Conservation (phyloP, 108 stramenopile species). For the Stephanodiscus minutulus region DNA sequence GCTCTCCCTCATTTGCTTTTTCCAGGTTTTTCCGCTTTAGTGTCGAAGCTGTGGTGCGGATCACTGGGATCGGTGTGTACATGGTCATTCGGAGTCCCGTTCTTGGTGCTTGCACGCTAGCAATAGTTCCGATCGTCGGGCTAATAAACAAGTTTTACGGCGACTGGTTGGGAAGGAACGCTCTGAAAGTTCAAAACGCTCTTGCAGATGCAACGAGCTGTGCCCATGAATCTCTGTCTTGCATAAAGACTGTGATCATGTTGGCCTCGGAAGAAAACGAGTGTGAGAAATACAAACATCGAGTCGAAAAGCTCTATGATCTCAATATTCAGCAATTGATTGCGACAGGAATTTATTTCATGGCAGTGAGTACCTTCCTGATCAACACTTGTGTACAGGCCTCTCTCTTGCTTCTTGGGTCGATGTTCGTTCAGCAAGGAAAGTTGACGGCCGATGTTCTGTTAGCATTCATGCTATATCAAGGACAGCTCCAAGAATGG, state of each 20-base stretch:
- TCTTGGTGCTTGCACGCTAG: slow-evolving; percentile 73
- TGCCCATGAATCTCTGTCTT: slow-evolving; percentile 83
- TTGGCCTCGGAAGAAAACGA: slow-evolving; percentile 81
- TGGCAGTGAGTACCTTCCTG: slow-evolving; percentile 86
- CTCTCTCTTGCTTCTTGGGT: slow-evolving; percentile 70
- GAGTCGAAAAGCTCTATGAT: slow-evolving; percentile 74
- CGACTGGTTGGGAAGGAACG: slow-evolving; percentile 78
- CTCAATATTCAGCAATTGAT: slow-evolving; percentile 85
- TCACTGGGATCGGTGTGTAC: slow-evolving; percentile 79
- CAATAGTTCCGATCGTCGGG: slow-evolving; percentile 81
- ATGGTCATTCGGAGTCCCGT: slow-evolving; percentile 78
- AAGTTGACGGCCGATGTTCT: slow-evolving; percentile 71
- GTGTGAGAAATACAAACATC: slow-evolving; percentile 62
- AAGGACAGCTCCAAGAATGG: slow-evolving; percentile 85
- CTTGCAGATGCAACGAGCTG: slow-evolving; percentile 80
- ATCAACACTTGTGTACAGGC: slow-evolving; percentile 90
- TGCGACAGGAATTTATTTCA: slow-evolving; percentile 87
- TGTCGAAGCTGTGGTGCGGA: slow-evolving; percentile 85
- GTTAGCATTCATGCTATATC: slow-evolving; percentile 97
- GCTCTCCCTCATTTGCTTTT: background rate
- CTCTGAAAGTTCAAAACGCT: slow-evolving; percentile 77
- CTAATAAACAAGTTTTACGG: slow-evolving; percentile 86
- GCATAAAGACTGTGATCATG: slow-evolving; percentile 83
- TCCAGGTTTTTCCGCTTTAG: slow-evolving; percentile 67
- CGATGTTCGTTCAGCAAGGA: slow-evolving; percentile 62